phyloP scores from a whole-genome alignment of 2,329 filamentous ascomycete species.

The Neofusicoccum parvum region DNA sequence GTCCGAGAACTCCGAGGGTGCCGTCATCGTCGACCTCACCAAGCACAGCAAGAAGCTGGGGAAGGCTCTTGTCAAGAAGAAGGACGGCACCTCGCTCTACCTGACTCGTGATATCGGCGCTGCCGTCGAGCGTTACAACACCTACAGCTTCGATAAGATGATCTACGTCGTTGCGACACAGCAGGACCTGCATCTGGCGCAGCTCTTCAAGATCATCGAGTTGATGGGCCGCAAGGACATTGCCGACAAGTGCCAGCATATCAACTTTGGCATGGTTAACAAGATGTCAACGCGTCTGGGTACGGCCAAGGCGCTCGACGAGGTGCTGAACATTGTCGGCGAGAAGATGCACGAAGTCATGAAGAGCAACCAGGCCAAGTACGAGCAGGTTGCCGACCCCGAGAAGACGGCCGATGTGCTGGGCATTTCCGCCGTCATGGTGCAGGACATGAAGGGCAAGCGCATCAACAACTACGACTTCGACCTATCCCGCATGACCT shows the following conservation, averaged over 20 bases:
- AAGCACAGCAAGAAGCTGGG: conserved; percentile 72
- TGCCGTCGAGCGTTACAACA: conserved; percentile 63
- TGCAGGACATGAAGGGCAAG: conserved; percentile 97
- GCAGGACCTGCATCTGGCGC: conserved; percentile 65
- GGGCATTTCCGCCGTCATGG: conserved; percentile 94
- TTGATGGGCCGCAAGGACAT: conserved; percentile 64
- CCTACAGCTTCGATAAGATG: conserved; percentile 68
- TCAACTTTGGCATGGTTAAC: conserved; percentile 68
- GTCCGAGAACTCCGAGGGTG: conserved; percentile 66
- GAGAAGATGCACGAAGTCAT: conserved; percentile 99
- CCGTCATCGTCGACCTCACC: conserved; percentile 68
- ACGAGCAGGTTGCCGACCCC: conserved; percentile 83
- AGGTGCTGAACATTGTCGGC: conserved; percentile 61
- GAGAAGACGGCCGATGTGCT: conserved; percentile 80
- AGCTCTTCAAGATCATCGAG: conserved; percentile 67
- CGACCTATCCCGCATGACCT: conserved; percentile 79
- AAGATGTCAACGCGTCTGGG: conserved; percentile 68
- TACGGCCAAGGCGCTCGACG: conserved; percentile 49
- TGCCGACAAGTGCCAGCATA: conserved; percentile 61
- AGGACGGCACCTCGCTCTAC: conserved; percentile 69
- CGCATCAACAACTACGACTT: conserved; percentile 70
- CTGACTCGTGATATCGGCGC: conserved; percentile 71
- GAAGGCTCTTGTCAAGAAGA: conserved; percentile 66
- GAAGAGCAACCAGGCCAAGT: conserved; percentile 87
- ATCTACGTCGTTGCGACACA: conserved; percentile 67